These are phyloP conservation scores for Podila horticola DNA, from an alignment of 192 early-diverging fungal species.

Conservation along the genomic window DNA sequence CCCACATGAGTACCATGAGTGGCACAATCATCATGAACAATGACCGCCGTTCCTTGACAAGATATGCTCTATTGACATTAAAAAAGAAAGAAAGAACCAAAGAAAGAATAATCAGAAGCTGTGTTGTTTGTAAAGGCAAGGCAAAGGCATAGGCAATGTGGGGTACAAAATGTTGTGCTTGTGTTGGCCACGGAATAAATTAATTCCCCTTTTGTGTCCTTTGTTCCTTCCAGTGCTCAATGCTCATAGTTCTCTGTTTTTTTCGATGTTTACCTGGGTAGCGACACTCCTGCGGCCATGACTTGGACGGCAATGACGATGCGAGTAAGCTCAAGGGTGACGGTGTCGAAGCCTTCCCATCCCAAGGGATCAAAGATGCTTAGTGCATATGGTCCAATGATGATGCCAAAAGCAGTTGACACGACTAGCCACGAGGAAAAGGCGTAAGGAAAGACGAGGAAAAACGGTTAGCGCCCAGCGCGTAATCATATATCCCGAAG, in stretches of 20 bases:
- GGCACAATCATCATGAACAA: conserved; percentile 80
- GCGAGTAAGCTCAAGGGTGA: conserved; percentile 79
- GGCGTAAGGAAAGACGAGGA: background rate
- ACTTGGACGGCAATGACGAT: conserved; percentile 89
- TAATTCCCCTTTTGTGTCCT: too few species aligned
- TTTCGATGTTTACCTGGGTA: conserved; percentile 70
- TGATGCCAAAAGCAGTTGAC: conserved; percentile 84
- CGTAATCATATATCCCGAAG: background rate
- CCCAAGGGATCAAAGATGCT: conserved; percentile 75
- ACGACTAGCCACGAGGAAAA: conserved; percentile 65
- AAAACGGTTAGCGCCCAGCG: too few species aligned
- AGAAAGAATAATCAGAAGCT: background rate
- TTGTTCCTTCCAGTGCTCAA: too few species aligned
- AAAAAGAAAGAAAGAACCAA: background rate
- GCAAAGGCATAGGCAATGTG: too few species aligned
- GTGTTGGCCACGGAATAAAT: too few species aligned
- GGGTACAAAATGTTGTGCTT: too few species aligned
- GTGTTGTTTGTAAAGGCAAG: background rate
- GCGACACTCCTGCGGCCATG: conserved; percentile 85
- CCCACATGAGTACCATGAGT: conserved; percentile 86
- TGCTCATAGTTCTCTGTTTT: too few species aligned
- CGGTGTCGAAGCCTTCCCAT: conserved; percentile 61
- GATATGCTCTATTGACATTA: conserved; percentile 57
- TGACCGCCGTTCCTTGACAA: conserved; percentile 70
- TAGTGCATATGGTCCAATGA: conserved; percentile 80